phyloP scores from a whole-genome alignment of 495 filamentous ascomycete species.

The Tirmania nivea region DNA sequence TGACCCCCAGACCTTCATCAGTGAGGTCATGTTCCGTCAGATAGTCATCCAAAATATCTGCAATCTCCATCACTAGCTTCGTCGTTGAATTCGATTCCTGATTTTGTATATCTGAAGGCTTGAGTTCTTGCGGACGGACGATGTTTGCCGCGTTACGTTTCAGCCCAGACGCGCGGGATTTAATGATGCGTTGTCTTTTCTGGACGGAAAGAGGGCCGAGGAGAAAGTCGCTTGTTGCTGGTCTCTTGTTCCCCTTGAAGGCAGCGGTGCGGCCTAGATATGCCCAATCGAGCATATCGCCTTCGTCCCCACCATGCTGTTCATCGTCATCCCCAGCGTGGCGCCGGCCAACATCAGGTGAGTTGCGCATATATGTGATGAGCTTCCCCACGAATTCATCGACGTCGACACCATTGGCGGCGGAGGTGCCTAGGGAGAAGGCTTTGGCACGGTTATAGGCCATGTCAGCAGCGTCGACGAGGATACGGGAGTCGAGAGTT shows the following conservation, averaged over 20 bases:
- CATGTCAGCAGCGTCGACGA: slow-evolving; percentile 58
- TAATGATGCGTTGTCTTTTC: slow-evolving; percentile 46
- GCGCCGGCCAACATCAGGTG: slow-evolving; percentile 23
- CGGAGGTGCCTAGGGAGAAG: slow-evolving; percentile 34
- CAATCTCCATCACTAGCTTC: slow-evolving; percentile 40
- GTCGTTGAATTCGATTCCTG: slow-evolving; percentile 49
- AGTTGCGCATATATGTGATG: slow-evolving; percentile 62
- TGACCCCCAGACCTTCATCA: slow-evolving; percentile 33
- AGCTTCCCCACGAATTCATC: slow-evolving; percentile 90
- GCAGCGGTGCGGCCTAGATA: slow-evolving; percentile 57
- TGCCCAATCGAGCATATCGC: slow-evolving; percentile 73
- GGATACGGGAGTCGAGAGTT: slow-evolving; percentile 63
- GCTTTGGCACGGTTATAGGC: slow-evolving; percentile 48
- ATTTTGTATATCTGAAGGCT: slow-evolving; percentile 45
- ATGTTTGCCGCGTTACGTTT: slow-evolving; percentile 40
- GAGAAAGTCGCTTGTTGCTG: slow-evolving; percentile 61
- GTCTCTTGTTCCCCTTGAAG: slow-evolving; percentile 47
- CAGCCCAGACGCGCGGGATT: slow-evolving; percentile 41
- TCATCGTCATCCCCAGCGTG: slow-evolving; percentile 22
- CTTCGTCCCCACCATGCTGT: slow-evolving; percentile 36
- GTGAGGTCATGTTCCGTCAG: slow-evolving; percentile 20
- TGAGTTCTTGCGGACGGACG: slow-evolving; percentile 51
- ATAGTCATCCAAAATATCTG: slow-evolving; percentile 19
- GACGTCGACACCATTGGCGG: slow-evolving; percentile 54
- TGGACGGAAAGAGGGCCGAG: slow-evolving; percentile 77